A percentile compares a stretch with the other conserved stretches of the same genome.
These are phyloP conservation scores for Mortierella sp. DNA, from an alignment of 371 early-diverging fungal genomes.

Conservation along the genomic window DNA sequence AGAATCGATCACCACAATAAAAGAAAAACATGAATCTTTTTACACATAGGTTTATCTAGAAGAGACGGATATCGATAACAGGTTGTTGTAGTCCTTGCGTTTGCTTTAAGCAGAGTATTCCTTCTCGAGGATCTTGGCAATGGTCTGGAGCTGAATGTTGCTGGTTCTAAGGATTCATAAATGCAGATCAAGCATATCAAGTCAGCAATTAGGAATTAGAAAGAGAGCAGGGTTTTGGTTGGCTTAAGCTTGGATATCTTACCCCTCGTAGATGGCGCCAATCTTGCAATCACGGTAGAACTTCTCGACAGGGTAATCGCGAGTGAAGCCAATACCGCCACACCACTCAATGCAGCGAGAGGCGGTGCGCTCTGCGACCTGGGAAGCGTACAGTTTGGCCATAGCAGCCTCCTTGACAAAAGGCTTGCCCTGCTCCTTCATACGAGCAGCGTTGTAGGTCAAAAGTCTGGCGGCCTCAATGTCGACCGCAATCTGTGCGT, in stretches of 20 bases:
- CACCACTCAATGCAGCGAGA: constrained; percentile 95
- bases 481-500: constrained; percentile 94
- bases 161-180: constrained; percentile 66
- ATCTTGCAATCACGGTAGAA: constrained; percentile 98
- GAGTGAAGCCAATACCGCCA: constrained; percentile 97
- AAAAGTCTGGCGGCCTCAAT: constrained; percentile 97
- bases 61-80: too few relatives aligned
- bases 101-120: constrained; percentile 60
- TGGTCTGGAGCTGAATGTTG: constrained; percentile 97
- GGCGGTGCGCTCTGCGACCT: constrained; percentile 93
- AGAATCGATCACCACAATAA: too few relatives aligned
- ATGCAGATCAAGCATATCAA: background rate
- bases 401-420: constrained; percentile 97
- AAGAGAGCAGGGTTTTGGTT: background rate
- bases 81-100: too few relatives aligned
- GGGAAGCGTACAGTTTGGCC: constrained; percentile 96
- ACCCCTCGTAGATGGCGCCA: constrained; percentile 82
- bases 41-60: too few relatives aligned
- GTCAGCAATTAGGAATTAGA: background rate
- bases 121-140: constrained; percentile 87
- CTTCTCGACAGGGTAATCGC: constrained; percentile 89
- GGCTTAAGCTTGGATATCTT: background rate
- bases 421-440: constrained; percentile 92
- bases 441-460: constrained; percentile 96
- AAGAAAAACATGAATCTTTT: too few relatives aligned